phyloP scores from a whole-genome alignment of 208 protist genomes.

The Crithidia mellificae region DNA sequence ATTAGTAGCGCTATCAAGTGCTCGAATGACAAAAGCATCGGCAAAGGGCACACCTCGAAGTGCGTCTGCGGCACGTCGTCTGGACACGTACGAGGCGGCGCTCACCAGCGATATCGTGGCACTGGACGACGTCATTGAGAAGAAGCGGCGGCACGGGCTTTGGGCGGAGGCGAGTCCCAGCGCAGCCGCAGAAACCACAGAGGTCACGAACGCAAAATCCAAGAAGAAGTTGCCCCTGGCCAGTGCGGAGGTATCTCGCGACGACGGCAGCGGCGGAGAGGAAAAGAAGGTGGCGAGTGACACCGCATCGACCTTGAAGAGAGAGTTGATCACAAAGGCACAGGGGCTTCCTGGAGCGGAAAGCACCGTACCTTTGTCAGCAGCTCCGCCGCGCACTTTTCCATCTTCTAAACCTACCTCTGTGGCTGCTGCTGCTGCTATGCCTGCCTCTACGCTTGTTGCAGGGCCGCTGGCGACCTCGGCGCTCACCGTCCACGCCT shows the following conservation, averaged over 20 bases:
- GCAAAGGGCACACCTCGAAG: not conserved
- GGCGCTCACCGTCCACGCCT: not conserved
- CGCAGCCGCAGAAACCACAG: slow-evolving; percentile 13
- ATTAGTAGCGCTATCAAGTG: not conserved
- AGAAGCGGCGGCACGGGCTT: slow-evolving; percentile 21
- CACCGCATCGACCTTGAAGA: too few species aligned
- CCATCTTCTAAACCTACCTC: not conserved
- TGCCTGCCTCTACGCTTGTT: not conserved
- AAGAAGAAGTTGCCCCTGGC: not conserved
- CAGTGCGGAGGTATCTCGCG: not conserved
- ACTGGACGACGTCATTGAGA: slow-evolving; percentile 29
- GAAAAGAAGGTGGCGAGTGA: too few species aligned
- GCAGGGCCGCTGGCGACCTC: slow-evolving; percentile 7
- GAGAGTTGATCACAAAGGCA: too few species aligned
- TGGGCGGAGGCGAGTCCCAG: slow-evolving; percentile 20
- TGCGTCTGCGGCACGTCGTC: slow-evolving; percentile 2
- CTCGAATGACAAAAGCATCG: not conserved
- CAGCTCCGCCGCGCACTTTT: too few species aligned
- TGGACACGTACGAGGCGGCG: slow-evolving; percentile 20
- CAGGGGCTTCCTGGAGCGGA: too few species aligned
- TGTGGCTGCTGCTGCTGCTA: not conserved
- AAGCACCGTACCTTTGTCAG: too few species aligned
- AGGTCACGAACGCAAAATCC: not conserved
- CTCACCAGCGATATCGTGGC: slow-evolving; percentile 20
- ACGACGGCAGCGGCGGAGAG: too few species aligned